Base-by-base conservation (phyloP, 1,284 basidiomycete genomes). In the Termitomyces sp. region DNA sequence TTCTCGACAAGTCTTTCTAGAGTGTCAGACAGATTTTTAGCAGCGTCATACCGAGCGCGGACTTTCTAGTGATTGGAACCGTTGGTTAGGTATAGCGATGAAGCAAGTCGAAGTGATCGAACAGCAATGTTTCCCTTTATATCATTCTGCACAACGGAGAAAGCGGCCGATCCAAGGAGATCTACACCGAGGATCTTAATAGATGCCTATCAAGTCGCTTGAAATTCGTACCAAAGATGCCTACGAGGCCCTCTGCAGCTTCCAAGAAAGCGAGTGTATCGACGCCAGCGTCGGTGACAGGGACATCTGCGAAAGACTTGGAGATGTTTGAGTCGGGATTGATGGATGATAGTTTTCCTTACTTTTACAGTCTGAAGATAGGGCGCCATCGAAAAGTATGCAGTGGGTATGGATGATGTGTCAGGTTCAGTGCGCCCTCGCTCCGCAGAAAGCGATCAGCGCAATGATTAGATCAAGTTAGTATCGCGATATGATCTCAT, bases 71-170 rank as follows among this genome's bases (percentile, higher is more conserved):
- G 33, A 50, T 56, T n/a, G 42, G 40, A 56, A 47, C 42, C 9
- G 19, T 45, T 17, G 38, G 40, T 13, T 19, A 34, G 30, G 39
- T 26, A 34, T 9, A 43, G 47, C 26, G n/a, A 49, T 53, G 50
- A 45, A 50, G 24, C 50, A 26, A 38, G 52, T 49, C 44, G 36
- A 26, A 64, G 55, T 54, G 53, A 62, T 64, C 86, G 67, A 64
- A 95, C 94, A 53, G 78, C 76, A 70, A 99, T 97, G 75, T 99
- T 99, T 26, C 94, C 92, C 57, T 83, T 90, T 64, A 99, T 70
- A 74, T 99, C 97, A 62, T 72, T 82, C 72, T 94, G 87, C 6
- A 99, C 96, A 24, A 90, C 78, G 2, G 75, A 64, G 69, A 99
- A 98, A 0, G 95, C 92, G 3, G 90, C 73, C 62, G 90, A 93